phyloP scores from a whole-genome alignment of 2,329 filamentous ascomycete genomes.

The Escovopsis sp. region DNA sequence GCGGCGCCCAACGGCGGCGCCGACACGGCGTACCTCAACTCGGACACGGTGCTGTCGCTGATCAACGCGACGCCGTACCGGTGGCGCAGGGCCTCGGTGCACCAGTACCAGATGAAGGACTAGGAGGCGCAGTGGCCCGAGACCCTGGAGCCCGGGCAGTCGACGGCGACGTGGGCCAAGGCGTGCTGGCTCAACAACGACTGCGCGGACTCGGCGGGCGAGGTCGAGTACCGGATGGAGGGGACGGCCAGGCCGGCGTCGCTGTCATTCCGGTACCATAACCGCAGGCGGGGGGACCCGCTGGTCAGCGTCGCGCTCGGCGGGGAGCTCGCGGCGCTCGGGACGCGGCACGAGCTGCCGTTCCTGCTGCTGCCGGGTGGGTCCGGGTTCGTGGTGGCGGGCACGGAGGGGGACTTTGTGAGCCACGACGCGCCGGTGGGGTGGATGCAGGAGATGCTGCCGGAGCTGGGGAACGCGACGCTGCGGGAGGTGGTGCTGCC shows the following conservation, averaged over 20 bases:
- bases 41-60: conserved; percentile 11
- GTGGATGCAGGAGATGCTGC: conserved; percentile 18
- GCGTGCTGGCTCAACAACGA: neutral
- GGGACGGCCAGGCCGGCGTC: conserved; percentile 14
- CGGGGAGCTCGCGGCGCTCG: conserved; percentile 11
- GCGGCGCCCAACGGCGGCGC: too few species aligned
- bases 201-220: conserved; percentile 12
- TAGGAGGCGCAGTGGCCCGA: conserved; percentile 12
- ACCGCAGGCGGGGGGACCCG: neutral
- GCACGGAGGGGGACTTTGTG: conserved; percentile 16
- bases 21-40: too few species aligned
- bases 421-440: conserved; percentile 10
- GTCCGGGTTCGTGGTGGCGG: conserved; percentile 16
- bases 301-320: conserved; percentile 9
- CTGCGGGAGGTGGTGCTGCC: conserved; percentile 18
- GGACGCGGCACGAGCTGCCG: conserved; percentile 8
- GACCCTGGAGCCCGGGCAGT: conserved; percentile 14
- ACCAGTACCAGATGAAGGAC: conserved; percentile 8
- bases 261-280: conserved; percentile 13
- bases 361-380: conserved; percentile 8
- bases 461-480: conserved; percentile 12
- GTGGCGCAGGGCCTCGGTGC: conserved; percentile 11
- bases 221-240: conserved; percentile 16
- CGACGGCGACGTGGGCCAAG: conserved; percentile 4
- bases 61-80: conserved; percentile 21